Evolutionary conservation across 2,329 filamentous ascomycete genomes (phyloP), one percentile per base, ranked within the genome.

Genomic region (Xylaria sp.): DNA sequence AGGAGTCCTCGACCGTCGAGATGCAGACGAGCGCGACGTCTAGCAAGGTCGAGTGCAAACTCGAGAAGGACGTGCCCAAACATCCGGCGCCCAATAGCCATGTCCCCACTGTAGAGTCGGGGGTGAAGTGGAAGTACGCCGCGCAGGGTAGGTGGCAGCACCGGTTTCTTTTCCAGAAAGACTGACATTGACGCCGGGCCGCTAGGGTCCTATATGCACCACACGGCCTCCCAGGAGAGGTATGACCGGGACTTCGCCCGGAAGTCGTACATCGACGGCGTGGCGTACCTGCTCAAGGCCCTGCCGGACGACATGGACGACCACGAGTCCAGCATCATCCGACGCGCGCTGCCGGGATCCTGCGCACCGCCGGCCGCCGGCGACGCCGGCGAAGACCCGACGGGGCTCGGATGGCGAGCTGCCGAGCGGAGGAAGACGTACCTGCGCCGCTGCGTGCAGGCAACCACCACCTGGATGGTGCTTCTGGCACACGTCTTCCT

Each of bases 281-380:
- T 87, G 3, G 79, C 81, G 2, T 88, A 88, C 66, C 74, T 89
- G 20, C 75, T 89, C n/a, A 79, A 79, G 56, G 86, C 81, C 7
- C 75, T 89, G 0, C 87, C 87, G 0, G 56, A 70, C 1, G 75
- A 87, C 45, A 76, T 89, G 24, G 80, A 78, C 26, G 70, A 72
- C 2, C 77, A 79, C 57, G 87, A 89, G 66, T 67, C 72, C 22
- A 65, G 78, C 20, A 77, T 76, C 43, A 72, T 88, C 4, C 76
- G 76, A 37, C 75, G 74, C 20, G 77, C 83, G 1, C 69, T 85
- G 4, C 83, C 84, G 2, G 56, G 63, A 6, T 50, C 63, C 9
- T 63, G 72, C 39, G 54, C 56, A 4, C 49, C 54, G 16, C 16
- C 29, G 19, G 46, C 50, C 24, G 22, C 38, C 43, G 39, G 43